Percentiles rank a stretch among this genome's conserved stretches.
These are phyloP conservation scores for Psilocybe cubensis DNA, from an alignment of 768 basidiomycete genomes.

Conservation along the genomic window DNA sequence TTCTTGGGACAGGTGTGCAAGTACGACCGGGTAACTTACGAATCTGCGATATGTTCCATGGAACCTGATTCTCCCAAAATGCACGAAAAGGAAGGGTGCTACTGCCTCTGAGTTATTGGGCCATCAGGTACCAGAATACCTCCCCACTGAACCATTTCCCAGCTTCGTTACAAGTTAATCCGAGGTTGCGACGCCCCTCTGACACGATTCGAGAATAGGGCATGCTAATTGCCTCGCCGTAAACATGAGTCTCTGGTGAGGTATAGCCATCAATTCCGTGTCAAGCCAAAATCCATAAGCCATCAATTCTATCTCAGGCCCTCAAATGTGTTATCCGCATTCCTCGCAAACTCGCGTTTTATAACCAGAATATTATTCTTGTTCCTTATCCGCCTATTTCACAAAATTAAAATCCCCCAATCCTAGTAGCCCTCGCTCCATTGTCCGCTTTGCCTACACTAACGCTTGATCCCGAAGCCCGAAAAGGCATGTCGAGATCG, in stretches of 20 bases:
- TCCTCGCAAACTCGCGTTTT: slow-evolving; percentile 26
- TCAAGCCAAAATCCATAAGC: slow-evolving; percentile 27
- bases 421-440: slow-evolving; percentile 15
- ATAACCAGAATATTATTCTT: slow-evolving; percentile 24
- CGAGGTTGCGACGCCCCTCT: slow-evolving; percentile 23
- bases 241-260: slow-evolving; percentile 27
- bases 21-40: slow-evolving; percentile 12
- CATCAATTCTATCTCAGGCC: slow-evolving; percentile 33
- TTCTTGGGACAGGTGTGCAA: slow-evolving; percentile 2
- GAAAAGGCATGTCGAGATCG: slow-evolving; percentile 49
- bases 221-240: slow-evolving; percentile 24
- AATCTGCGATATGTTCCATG: slow-evolving; percentile 4
- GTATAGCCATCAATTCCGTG: slow-evolving; percentile 29
- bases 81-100: slow-evolving; percentile 1
- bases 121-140: slow-evolving; percentile 15
- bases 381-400: slow-evolving; percentile 16
- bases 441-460: slow-evolving; percentile 30
- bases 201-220: slow-evolving; percentile 19
- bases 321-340: slow-evolving; percentile 32
- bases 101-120: not conserved
- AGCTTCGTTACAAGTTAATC: slow-evolving; percentile 21
- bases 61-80: slow-evolving; percentile 7
- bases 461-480: slow-evolving; percentile 40
- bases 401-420: slow-evolving; percentile 16
- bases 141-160: slow-evolving; percentile 17